phyloP scores from a whole-genome alignment of 495 filamentous ascomycete species.

The Pseudevernia furfuracea region DNA sequence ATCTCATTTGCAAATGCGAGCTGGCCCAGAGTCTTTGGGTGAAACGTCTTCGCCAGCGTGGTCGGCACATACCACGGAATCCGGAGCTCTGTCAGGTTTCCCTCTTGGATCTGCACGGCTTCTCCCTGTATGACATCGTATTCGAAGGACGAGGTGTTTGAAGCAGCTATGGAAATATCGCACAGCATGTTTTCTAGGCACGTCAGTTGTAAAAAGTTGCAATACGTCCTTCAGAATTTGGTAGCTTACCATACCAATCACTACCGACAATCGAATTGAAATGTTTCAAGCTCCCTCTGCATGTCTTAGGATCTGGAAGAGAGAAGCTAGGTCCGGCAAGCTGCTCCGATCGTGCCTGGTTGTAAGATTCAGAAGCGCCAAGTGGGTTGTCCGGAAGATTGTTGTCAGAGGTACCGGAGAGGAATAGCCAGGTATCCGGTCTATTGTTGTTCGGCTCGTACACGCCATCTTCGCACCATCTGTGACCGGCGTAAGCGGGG shows the following conservation, averaged over 20 bases:
- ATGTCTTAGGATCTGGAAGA: neutral
- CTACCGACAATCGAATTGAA: neutral
- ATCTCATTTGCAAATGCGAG: neutral
- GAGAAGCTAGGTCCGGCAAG: neutral
- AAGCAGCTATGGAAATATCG: neutral
- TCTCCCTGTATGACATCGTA: neutral
- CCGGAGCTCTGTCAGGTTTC: neutral
- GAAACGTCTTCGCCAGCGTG: neutral
- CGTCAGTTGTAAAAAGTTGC: neutral
- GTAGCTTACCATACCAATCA: neutral
- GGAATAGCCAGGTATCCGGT: slow-evolving; percentile 42
- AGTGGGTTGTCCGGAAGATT: neutral
- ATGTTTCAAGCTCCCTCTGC: neutral
- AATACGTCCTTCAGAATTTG: neutral
- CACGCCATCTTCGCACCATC: slow-evolving; percentile 42
- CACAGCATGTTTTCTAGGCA: slow-evolving; percentile 1
- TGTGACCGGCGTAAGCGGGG: slow-evolving; percentile 36
- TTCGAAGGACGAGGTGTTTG: neutral
- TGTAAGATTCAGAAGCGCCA: neutral
- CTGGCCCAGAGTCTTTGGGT: neutral
- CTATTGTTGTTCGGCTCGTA: slow-evolving; percentile 36
- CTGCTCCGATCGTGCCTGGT: neutral
- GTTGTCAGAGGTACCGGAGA: neutral
- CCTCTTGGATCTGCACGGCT: neutral
- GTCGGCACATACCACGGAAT: slow-evolving; percentile 1